A percentile compares a stretch with the other conserved stretches of the same genome.
These are phyloP conservation scores for Solanum ahanhuiri DNA, from an alignment of 257 asterid species.

Conservation along the genomic window DNA sequence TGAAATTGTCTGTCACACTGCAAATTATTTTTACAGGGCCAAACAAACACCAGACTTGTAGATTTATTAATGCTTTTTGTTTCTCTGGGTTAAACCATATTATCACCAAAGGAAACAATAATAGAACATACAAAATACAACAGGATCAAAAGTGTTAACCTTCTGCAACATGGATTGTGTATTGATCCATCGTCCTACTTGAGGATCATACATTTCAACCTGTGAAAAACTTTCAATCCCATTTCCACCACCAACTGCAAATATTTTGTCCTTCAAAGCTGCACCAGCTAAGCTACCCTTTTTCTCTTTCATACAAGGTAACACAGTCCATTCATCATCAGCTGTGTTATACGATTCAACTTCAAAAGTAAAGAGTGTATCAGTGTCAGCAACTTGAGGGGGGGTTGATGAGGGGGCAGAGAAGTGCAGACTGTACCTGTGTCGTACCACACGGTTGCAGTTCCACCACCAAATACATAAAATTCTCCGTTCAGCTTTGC, in stretches of 20 bases:
- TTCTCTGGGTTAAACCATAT: background rate
- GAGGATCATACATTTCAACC: constrained; percentile 70
- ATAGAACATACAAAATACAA: background rate
- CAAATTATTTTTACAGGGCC: background rate
- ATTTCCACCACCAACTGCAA: constrained; percentile 80
- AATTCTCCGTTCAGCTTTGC: constrained; percentile 48
- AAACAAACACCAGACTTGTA: background rate
- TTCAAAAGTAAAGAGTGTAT: constrained; percentile 16
- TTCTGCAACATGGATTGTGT: constrained; percentile 69
- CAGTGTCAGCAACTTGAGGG: background rate
- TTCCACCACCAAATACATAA: constrained; percentile 80
- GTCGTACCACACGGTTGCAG: constrained; percentile 41
- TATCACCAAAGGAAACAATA: constrained; percentile 27
- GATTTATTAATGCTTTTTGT: background rate
- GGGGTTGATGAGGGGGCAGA: background rate
- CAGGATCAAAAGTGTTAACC: constrained; percentile 18
- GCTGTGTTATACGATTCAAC: constrained; percentile 71
- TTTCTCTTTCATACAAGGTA: constrained; percentile 42
- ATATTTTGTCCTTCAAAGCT: constrained; percentile 45
- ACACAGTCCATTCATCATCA: constrained; percentile 46
- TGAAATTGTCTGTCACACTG: background rate
- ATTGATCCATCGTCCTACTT: constrained; percentile 67
- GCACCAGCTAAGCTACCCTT: constrained; percentile 78
- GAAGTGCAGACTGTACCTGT: constrained; percentile 41
- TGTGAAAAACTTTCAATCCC: constrained; percentile 49